Percentiles rank a stretch among this genome's conserved stretches.
Evolutionary conservation across 768 basidiomycete genomes (phyloP).

Genomic region (Brasilioporus rufonigricans): DNA sequence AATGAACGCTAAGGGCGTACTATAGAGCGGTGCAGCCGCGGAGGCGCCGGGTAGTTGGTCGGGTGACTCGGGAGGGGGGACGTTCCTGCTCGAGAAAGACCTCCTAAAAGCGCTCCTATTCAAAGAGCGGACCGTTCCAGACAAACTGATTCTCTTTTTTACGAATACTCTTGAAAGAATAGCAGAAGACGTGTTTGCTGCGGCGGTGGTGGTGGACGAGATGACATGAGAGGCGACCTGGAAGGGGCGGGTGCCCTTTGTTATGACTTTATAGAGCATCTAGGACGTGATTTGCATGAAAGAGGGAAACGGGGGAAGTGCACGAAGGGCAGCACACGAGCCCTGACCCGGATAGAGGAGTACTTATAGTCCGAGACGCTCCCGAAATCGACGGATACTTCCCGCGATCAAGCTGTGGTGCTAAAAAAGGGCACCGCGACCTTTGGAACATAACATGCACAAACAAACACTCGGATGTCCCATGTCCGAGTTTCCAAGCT

Average conservation of each 20-base stretch:
- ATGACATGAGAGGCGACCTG: constrained; percentile 49
- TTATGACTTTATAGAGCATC: constrained; percentile 31
- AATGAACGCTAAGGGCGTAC: constrained; percentile 20
- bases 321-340: constrained; percentile 5
- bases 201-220: constrained; percentile 27
- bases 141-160: constrained; percentile 31
- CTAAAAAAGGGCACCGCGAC: too few species aligned
- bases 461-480: too few species aligned
- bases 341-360: background rate
- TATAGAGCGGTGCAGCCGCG: constrained; percentile 47
- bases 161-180: constrained; percentile 33
- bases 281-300: constrained; percentile 19
- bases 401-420: too few species aligned
- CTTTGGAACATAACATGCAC: too few species aligned
- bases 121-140: constrained; percentile 31
- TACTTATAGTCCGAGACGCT: too few species aligned
- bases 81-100: constrained; percentile 25
- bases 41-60: constrained; percentile 39
- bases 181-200: constrained; percentile 33
- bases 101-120: constrained; percentile 24
- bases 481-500: too few species aligned
- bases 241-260: constrained; percentile 52
- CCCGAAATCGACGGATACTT: too few species aligned
- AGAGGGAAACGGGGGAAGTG: constrained; percentile 11
- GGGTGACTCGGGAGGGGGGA: constrained; percentile 41